These are phyloP conservation scores for Bacidia gigantensis DNA, from an alignment of 495 filamentous ascomycete species.

Conservation along the genomic window DNA sequence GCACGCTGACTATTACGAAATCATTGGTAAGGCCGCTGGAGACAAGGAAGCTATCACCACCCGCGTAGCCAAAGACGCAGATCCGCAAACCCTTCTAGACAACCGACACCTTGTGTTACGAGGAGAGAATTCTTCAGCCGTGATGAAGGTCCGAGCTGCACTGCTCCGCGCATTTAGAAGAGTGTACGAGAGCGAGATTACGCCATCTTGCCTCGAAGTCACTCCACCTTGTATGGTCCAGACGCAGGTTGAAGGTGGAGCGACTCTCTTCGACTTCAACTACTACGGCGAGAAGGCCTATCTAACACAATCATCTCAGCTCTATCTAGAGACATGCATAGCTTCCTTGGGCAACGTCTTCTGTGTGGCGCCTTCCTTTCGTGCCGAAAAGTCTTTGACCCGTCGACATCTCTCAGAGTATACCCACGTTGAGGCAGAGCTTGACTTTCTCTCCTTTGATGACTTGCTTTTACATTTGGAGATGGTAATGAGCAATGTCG, in stretches of 20 bases:
- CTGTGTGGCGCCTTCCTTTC: conserved; percentile 97
- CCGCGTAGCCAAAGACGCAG: conserved; percentile 66
- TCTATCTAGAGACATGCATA: conserved; percentile 93
- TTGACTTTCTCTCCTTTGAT: conserved; percentile 90
- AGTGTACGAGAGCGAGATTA: conserved; percentile 62
- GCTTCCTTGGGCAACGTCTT: conserved; percentile 87
- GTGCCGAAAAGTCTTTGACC: conserved; percentile 89
- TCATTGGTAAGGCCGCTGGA: conserved; percentile 71
- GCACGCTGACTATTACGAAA: conserved; percentile 83
- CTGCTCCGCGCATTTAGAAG: conserved; percentile 72
- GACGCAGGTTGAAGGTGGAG: conserved; percentile 93
- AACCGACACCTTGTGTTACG: conserved; percentile 85
- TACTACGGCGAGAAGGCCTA: conserved; percentile 94
- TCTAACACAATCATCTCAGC: conserved; percentile 91
- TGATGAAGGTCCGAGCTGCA: conserved; percentile 84
- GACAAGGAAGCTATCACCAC: conserved; percentile 92
- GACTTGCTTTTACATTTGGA: conserved; percentile 89
- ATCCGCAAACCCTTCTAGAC: conserved; percentile 70
- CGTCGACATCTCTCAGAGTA: conserved; percentile 92
- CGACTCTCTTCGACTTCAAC: conserved; percentile 83
- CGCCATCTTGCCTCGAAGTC: conserved; percentile 54
- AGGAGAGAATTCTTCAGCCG: conserved; percentile 70
- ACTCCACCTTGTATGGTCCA: conserved; percentile 95
- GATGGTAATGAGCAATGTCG: conserved; percentile 72
- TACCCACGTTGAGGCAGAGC: conserved; percentile 91